phyloP scores from a whole-genome alignment of 805 yeast genomes.

The Metschnikowia cubensis region DNA sequence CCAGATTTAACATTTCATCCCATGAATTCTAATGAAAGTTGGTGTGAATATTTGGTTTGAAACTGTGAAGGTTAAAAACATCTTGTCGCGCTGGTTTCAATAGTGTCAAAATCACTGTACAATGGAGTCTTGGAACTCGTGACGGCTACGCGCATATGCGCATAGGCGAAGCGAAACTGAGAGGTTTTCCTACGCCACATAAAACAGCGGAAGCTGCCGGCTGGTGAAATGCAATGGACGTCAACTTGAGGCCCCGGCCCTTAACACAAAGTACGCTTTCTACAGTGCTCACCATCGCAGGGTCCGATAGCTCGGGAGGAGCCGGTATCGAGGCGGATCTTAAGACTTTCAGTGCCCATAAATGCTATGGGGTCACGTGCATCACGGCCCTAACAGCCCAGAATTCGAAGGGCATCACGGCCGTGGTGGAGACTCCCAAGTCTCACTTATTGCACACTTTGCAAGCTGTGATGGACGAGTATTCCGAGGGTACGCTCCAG shows the following conservation, averaged over 20 bases:
- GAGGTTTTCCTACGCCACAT: conserved; percentile 3
- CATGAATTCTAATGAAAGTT: too few species aligned
- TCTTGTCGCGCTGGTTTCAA: too few species aligned
- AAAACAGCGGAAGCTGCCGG: background rate
- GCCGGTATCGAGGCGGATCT: conserved; percentile 91
- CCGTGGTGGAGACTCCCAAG: conserved; percentile 39
- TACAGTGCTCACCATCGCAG: conserved; percentile 46
- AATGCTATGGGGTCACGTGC: conserved; percentile 73
- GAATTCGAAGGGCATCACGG: conserved; percentile 52
- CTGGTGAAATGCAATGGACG: background rate
- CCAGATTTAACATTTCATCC: too few species aligned
- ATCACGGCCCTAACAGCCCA: conserved; percentile 80
- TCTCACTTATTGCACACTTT: conserved; percentile 47
- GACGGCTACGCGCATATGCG: conserved; percentile 7
- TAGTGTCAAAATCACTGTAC: too few species aligned
- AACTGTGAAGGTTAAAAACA: too few species aligned
- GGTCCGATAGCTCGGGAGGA: conserved; percentile 85
- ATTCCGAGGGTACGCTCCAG: conserved; percentile 32
- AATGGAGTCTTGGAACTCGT: too few species aligned
- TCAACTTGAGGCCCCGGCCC: conserved; percentile 4
- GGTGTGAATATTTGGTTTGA: too few species aligned
- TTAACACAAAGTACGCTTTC: background rate
- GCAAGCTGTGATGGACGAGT: conserved; percentile 54
- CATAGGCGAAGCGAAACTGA: conserved; percentile 6
- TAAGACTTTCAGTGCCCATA: conserved; percentile 71